A percentile compares a stretch with the other conserved stretches of the same genome.
phyloP scores from a whole-genome alignment of 1,139 yeast species.

The Sugiyamaella castrensis region DNA sequence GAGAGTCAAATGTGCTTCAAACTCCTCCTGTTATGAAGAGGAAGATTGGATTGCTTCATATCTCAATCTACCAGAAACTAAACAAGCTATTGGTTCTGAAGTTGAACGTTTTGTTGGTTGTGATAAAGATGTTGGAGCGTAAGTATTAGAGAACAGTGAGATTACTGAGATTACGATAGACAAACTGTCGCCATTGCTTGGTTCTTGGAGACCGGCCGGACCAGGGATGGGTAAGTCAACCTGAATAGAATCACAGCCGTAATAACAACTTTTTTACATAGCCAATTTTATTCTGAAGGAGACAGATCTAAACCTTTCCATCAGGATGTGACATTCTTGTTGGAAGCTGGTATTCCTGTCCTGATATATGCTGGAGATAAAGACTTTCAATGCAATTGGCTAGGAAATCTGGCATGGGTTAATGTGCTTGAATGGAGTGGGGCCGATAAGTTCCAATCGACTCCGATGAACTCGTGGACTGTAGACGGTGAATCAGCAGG shows the following conservation, averaged over 20 bases:
- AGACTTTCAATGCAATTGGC: slow-evolving; percentile 88
- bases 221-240: slow-evolving; percentile 55
- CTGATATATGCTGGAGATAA: slow-evolving; percentile 84
- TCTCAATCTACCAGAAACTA: slow-evolving; percentile 65
- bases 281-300: slow-evolving; percentile 77
- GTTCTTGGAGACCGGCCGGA: too few relatives aligned
- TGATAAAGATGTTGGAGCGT: slow-evolving; percentile 51
- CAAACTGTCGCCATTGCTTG: slow-evolving; percentile 56
- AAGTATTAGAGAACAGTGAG: too few relatives aligned
- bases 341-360: slow-evolving; percentile 70
- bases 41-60: slow-evolving; percentile 64
- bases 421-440: slow-evolving; percentile 61
- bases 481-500: slow-evolving; percentile 51
- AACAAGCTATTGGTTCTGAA: slow-evolving; percentile 87
- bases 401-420: slow-evolving; percentile 81
- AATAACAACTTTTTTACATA: slow-evolving; percentile 66
- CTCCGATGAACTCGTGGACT: slow-evolving; percentile 36
- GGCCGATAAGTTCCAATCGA: slow-evolving; percentile 35
- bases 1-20: slow-evolving; percentile 75
- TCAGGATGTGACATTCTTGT: slow-evolving; percentile 53
- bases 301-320: slow-evolving; percentile 67
- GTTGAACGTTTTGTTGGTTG: slow-evolving; percentile 81
- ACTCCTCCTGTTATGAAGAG: slow-evolving; percentile 68
- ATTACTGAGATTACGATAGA: slow-evolving; percentile 46
- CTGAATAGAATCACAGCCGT: too few relatives aligned